phyloP scores from a whole-genome alignment of 1,284 basidiomycete genomes.

The Rhizoctonia solani region DNA sequence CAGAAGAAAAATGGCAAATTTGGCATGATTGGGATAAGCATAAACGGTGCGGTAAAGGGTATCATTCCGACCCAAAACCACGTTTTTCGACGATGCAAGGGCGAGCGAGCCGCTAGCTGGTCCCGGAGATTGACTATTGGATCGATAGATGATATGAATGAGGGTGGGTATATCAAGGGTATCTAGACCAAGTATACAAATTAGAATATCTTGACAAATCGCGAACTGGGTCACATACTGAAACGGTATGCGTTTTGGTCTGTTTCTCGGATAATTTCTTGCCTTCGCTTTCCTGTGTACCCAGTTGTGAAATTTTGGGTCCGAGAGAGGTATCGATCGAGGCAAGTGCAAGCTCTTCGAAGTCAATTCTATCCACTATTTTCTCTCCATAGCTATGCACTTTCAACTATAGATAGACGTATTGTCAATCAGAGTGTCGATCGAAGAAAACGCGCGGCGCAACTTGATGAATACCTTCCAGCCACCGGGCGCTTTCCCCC shows the following conservation, averaged over 20 bases:
- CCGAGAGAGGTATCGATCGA: slow-evolving; percentile 38
- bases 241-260: slow-evolving; percentile 18
- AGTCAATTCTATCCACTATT: slow-evolving; percentile 36
- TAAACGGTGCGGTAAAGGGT: slow-evolving; percentile 72
- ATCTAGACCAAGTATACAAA: slow-evolving; percentile 51
- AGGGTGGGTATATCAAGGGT: slow-evolving; percentile 68
- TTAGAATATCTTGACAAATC: background rate
- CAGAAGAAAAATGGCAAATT: slow-evolving; percentile 85
- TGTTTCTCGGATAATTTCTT: slow-evolving; percentile 25
- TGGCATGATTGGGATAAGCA: slow-evolving; percentile 74
- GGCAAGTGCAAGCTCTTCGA: slow-evolving; percentile 38
- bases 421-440: background rate
- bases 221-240: background rate
- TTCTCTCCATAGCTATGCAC: slow-evolving; percentile 37
- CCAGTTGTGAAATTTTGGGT: slow-evolving; percentile 17
- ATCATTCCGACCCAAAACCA: slow-evolving; percentile 64
- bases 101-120: slow-evolving; percentile 59
- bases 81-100: slow-evolving; percentile 66
- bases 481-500: slow-evolving; percentile 36
- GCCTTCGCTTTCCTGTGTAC: slow-evolving; percentile 25
- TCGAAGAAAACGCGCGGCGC: slow-evolving; percentile 30
- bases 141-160: slow-evolving; percentile 45
- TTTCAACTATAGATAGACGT: slow-evolving; percentile 33
- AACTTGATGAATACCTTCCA: slow-evolving; percentile 39
- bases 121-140: slow-evolving; percentile 59